A percentile compares a stretch with the other conserved stretches of the same genome.
Conservation (phyloP, 129 eudicot genomes). For the Pulicaria dysenterica region DNA sequence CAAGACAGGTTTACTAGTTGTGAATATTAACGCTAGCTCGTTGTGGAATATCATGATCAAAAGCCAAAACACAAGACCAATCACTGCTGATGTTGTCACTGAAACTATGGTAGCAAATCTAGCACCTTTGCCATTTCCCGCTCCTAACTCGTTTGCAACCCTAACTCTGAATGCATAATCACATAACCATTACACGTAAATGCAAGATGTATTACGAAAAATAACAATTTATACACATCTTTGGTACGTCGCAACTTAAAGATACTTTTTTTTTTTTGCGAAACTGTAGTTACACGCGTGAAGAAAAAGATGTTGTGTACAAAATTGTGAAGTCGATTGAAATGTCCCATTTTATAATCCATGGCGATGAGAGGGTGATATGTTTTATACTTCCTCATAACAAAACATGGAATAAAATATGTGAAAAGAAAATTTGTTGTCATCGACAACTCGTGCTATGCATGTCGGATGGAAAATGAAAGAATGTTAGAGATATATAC, state of each 20-base stretch:
- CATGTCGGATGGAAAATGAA: neutral
- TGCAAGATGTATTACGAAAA: neutral
- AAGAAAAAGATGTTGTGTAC: too few species aligned
- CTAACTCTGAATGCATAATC: slow-evolving; percentile 57
- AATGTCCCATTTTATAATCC: too few species aligned
- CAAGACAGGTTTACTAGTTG: slow-evolving; percentile 51
- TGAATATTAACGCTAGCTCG: slow-evolving; percentile 61
- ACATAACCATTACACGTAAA: slow-evolving; percentile 10
- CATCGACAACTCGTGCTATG: neutral
- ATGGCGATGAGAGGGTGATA: too few species aligned
- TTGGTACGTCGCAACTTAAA: too few species aligned
- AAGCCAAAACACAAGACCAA: slow-evolving; percentile 69
- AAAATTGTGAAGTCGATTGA: too few species aligned
- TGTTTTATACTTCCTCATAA: too few species aligned
- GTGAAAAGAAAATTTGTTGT: too few species aligned
- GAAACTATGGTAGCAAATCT: slow-evolving; percentile 67
- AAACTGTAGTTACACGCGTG: too few species aligned
- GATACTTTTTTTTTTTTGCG: neutral
- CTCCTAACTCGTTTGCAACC: slow-evolving; percentile 89
- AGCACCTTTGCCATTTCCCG: slow-evolving; percentile 86
- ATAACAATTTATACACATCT: neutral
- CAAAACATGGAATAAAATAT: too few species aligned
- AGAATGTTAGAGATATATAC: slow-evolving; percentile 35
- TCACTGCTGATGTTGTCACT: slow-evolving; percentile 52
- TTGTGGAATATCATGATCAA: slow-evolving; percentile 64